Percentiles rank a stretch among this genome's conserved stretches.
Conservation (phyloP, 257 asterid genomes). For the Penstemon barbatus region DNA sequence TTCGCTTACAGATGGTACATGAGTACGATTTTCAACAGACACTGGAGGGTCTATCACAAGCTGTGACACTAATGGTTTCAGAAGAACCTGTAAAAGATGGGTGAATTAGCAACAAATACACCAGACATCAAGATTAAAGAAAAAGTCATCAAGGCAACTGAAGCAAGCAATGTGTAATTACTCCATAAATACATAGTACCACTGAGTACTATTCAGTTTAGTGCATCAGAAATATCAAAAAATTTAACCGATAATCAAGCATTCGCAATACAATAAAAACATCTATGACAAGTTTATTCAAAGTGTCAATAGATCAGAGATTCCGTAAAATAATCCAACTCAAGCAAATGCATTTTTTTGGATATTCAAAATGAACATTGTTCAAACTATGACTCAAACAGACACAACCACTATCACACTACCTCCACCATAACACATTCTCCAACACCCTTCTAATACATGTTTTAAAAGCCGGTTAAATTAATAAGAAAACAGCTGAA, state of each 20-base stretch:
- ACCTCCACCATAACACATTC: neutral
- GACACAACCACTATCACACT: neutral
- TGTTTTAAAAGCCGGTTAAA: neutral
- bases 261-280: neutral
- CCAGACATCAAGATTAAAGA: slow-evolving; percentile 7
- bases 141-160: neutral
- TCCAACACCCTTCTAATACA: neutral
- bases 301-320: neutral
- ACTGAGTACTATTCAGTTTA: neutral
- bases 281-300: neutral
- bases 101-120: slow-evolving; percentile 12
- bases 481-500: neutral
- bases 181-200: too few species aligned
- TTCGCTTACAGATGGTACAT: slow-evolving; percentile 63
- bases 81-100: slow-evolving; percentile 58
- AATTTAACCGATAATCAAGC: neutral
- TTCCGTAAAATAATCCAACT: neutral
- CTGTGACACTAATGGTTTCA: slow-evolving; percentile 85
- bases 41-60: slow-evolving; percentile 69
- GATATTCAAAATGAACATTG: neutral
- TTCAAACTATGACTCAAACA: neutral
- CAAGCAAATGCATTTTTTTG: neutral
- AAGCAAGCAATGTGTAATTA: neutral
- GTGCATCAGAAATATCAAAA: neutral
- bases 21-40: slow-evolving; percentile 44